Evolutionary conservation across 2,329 filamentous ascomycete species (phyloP).

Genomic region (Thelonectria olida): DNA sequence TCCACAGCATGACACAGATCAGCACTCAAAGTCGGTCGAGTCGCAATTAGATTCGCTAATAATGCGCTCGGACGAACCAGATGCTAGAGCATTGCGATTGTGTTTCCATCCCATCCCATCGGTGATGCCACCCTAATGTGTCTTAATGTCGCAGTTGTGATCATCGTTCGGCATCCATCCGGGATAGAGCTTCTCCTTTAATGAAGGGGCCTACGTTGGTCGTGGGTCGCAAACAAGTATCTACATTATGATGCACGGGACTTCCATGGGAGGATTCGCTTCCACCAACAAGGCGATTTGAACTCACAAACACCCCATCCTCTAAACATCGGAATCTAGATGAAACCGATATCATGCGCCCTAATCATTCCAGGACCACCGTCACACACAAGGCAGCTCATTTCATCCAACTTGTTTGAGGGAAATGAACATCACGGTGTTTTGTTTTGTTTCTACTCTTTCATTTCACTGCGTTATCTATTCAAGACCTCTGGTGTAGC

Average conservation of each 20-base stretch:
- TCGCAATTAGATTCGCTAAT: background rate
- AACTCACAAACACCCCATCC: slow-evolving; percentile 8
- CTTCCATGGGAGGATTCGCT: background rate
- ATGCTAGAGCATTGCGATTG: background rate
- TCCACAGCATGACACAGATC: slow-evolving; percentile 10
- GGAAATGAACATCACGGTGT: background rate
- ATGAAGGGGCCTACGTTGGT: background rate
- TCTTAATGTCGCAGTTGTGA: background rate
- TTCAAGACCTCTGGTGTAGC: background rate
- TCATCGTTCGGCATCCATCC: background rate
- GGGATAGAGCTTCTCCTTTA: background rate
- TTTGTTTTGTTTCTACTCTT: background rate
- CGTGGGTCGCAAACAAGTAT: background rate
- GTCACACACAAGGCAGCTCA: background rate
- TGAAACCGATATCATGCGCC: slow-evolving; percentile 23
- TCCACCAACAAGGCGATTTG: background rate
- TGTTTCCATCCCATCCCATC: background rate
- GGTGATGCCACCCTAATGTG: background rate
- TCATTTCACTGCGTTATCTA: background rate
- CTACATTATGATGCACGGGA: slow-evolving; percentile 2
- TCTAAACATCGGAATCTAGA: slow-evolving; percentile 13
- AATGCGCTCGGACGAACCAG: background rate
- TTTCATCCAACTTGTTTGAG: slow-evolving; percentile 13
- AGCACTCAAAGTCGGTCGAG: background rate
- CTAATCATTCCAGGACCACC: slow-evolving; percentile 9